Percentiles rank a stretch among this genome's conserved stretches.
Conservation (phyloP, 1,139 yeast species). For the Wickerhamomyces sp. region DNA sequence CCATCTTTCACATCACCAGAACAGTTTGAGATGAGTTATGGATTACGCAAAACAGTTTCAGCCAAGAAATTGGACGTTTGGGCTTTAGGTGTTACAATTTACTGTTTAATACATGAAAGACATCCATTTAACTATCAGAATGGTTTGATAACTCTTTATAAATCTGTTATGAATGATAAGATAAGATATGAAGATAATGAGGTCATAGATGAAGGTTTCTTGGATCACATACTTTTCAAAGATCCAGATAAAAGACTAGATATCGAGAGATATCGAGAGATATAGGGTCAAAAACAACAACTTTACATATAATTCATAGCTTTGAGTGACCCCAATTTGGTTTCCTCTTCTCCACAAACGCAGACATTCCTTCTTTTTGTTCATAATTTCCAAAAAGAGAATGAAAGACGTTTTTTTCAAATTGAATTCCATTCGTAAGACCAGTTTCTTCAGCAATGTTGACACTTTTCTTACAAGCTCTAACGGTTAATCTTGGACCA, state of each 20-base stretch:
- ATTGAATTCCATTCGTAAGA: conserved; percentile 35
- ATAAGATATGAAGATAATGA: too few relatives aligned
- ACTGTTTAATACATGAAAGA: conserved; percentile 3
- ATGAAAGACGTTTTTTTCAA: conserved; percentile 40
- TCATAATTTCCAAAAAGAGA: conserved; percentile 39
- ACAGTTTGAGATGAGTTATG: neutral
- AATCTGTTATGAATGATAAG: too few relatives aligned
- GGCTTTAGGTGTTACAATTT: conserved; percentile 10
- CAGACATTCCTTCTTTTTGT: conserved; percentile 47
- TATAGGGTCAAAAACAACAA: too few relatives aligned
- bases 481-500: conserved; percentile 38
- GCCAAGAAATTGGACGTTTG: conserved; percentile 10
- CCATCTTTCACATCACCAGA: conserved; percentile 12
- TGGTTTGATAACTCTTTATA: too few relatives aligned
- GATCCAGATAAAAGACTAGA: too few relatives aligned
- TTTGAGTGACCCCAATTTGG: too few relatives aligned
- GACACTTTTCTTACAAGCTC: conserved; percentile 42
- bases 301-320: too few relatives aligned
- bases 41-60: neutral
- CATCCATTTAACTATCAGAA: conserved; percentile 8
- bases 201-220: too few relatives aligned
- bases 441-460: conserved; percentile 34
- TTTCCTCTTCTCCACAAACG: conserved; percentile 42
- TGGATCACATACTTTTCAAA: too few relatives aligned
- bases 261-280: too few relatives aligned